These are phyloP conservation scores for Beverwykella pulmonaria DNA, from an alignment of 495 filamentous ascomycete genomes.

Conservation along the genomic window DNA sequence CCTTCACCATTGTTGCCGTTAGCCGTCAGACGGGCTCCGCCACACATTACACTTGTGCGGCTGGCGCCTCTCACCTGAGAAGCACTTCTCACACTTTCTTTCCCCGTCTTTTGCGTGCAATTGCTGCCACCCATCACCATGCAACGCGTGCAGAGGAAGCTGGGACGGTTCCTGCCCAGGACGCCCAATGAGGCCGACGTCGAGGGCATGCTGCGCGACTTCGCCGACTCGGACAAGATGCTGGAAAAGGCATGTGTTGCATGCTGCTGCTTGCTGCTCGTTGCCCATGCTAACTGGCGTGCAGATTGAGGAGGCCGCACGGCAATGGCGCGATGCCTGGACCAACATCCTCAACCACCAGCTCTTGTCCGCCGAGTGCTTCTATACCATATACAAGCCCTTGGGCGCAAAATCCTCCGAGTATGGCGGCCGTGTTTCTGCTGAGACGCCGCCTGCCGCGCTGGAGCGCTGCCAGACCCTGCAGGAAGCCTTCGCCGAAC, in stretches of 20 bases:
- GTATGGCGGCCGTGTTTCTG: conserved; percentile 50
- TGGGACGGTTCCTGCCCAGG: conserved; percentile 70
- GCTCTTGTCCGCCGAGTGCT: conserved; percentile 67
- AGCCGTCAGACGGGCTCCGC: conserved; percentile 10
- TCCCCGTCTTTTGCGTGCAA: neutral
- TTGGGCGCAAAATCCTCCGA: conserved; percentile 66
- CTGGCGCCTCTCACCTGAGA: neutral
- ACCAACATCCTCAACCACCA: conserved; percentile 72
- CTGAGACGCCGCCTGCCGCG: conserved; percentile 63
- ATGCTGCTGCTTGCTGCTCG: neutral
- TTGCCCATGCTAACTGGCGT: neutral
- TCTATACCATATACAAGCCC: conserved; percentile 79
- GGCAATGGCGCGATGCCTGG: conserved; percentile 87
- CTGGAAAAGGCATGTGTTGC: conserved; percentile 63
- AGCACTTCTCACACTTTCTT: neutral
- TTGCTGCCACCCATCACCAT: conserved; percentile 54
- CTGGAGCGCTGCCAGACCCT: conserved; percentile 69
- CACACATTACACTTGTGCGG: neutral
- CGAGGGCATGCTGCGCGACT: conserved; percentile 74
- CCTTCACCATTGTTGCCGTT: conserved; percentile 16
- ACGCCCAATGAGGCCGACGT: conserved; percentile 79
- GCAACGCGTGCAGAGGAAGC: conserved; percentile 77
- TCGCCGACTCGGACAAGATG: conserved; percentile 80
- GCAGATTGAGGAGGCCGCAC: conserved; percentile 80
- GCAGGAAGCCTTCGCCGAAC: conserved; percentile 69